A percentile compares a stretch with the other conserved stretches of the same genome.
Conservation (phyloP, 768 basidiomycete species). For the Dacryopinax spathularia region DNA sequence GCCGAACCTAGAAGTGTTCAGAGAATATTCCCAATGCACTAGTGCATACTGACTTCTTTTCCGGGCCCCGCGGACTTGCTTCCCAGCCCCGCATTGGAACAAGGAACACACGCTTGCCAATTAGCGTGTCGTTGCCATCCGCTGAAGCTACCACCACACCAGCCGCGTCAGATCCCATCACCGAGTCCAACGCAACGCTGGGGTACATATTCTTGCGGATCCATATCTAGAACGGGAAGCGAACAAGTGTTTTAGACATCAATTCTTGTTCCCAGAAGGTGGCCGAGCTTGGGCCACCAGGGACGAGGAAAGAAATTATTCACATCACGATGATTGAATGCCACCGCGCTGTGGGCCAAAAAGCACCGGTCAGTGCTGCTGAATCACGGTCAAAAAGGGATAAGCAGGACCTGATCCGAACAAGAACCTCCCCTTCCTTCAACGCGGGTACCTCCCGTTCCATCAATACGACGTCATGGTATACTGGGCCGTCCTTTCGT, state of each 20-base stretch:
- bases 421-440: slow-evolving; percentile 44
- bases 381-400: background rate
- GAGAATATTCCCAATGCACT: background rate
- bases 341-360: slow-evolving; percentile 36
- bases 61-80: slow-evolving; percentile 46
- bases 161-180: slow-evolving; percentile 65
- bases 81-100: slow-evolving; percentile 68
- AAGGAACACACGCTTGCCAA: slow-evolving; percentile 58
- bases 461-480: slow-evolving; percentile 44
- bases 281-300: too few species aligned
- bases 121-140: slow-evolving; percentile 38
- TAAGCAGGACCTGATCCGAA: slow-evolving; percentile 35
- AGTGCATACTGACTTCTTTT: slow-evolving; percentile 35
- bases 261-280: too few species aligned
- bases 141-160: slow-evolving; percentile 50
- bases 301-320: slow-evolving; percentile 1
- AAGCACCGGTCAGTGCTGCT: background rate
- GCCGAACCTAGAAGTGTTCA: slow-evolving; percentile 34
- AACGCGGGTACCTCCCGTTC: slow-evolving; percentile 38
- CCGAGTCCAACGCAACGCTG: slow-evolving; percentile 40
- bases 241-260: background rate
- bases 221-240: slow-evolving; percentile 42
- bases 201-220: slow-evolving; percentile 57
- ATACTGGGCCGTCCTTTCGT: slow-evolving; percentile 23
- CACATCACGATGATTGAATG: slow-evolving; percentile 65